phyloP scores from a whole-genome alignment of 495 filamentous ascomycete genomes.

The Aspergillus funiculosus region DNA sequence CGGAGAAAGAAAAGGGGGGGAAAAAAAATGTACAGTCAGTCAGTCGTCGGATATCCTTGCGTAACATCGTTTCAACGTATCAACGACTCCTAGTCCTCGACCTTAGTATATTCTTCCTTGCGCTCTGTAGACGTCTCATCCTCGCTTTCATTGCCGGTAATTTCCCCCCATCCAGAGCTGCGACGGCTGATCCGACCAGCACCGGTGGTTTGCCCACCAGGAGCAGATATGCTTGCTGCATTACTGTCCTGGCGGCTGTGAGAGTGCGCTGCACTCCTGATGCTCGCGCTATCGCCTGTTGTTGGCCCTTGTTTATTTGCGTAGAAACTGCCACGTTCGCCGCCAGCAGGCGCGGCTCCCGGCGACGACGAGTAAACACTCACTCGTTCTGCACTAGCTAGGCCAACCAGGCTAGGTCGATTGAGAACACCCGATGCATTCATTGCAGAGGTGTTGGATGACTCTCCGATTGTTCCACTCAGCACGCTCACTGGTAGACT shows the following conservation, averaged over 20 bases:
- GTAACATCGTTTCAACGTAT: not conserved
- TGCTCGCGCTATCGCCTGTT: constrained; percentile 66
- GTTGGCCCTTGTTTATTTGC: constrained; percentile 56
- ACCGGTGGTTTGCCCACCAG: constrained; percentile 26
- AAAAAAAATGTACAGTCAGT: too few species aligned
- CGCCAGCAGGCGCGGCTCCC: constrained; percentile 57
- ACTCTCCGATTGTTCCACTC: constrained; percentile 64
- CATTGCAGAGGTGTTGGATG: constrained; percentile 45
- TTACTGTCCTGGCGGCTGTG: constrained; percentile 80
- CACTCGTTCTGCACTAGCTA: constrained; percentile 68
- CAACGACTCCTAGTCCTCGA: not conserved
- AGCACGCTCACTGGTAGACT: constrained; percentile 84
- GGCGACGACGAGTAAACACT: constrained; percentile 82
- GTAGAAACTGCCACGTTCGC: constrained; percentile 79
- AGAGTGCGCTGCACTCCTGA: constrained; percentile 69
- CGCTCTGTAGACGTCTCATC: constrained; percentile 27
- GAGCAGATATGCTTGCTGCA: constrained; percentile 64
- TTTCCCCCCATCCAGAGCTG: constrained; percentile 59
- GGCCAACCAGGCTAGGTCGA: constrained; percentile 52
- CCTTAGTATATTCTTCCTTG: constrained; percentile 12
- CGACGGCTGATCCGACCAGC: constrained; percentile 52
- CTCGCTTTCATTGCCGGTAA: constrained; percentile 42
- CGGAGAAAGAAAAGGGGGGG: too few species aligned
- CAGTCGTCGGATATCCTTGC: too few species aligned
- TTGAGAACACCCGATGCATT: constrained; percentile 43